These are phyloP conservation scores for Serendipita sp. DNA, from an alignment of 768 basidiomycete species.

Conservation along the genomic window DNA sequence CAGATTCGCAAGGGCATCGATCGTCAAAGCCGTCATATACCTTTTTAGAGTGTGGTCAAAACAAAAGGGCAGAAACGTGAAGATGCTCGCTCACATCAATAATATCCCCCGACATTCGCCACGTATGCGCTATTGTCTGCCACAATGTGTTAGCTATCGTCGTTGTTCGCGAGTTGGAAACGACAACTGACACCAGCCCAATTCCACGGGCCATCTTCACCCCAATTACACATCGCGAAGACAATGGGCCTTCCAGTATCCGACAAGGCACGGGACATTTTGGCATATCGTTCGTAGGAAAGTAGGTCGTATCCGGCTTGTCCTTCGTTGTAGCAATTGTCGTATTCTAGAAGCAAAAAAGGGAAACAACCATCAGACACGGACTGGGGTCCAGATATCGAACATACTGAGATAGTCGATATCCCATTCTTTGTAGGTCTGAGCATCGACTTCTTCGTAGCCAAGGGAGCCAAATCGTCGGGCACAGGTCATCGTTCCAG, in stretches of 20 bases:
- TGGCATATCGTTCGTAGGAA: constrained; percentile 28
- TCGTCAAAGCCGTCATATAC: constrained; percentile 23
- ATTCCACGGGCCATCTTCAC: constrained; percentile 32
- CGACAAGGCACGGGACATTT: constrained; percentile 33
- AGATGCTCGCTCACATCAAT: constrained; percentile 20
- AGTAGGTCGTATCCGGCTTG: constrained; percentile 29
- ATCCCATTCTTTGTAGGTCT: constrained; percentile 34
- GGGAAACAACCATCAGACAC: neutral
- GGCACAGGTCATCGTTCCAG: constrained; percentile 20
- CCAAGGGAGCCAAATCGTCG: constrained; percentile 28
- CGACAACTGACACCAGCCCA: constrained; percentile 18
- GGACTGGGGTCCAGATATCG: neutral
- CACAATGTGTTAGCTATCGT: neutral
- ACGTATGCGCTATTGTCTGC: constrained; percentile 30
- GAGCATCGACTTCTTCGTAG: constrained; percentile 32
- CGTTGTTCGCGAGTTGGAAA: neutral
- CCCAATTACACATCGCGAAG: constrained; percentile 37
- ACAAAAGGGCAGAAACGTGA: constrained; percentile 20
- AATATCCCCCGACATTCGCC: constrained; percentile 38
- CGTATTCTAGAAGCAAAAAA: constrained; percentile 21
- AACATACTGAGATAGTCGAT: constrained; percentile 30
- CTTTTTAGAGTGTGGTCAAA: constrained; percentile 12
- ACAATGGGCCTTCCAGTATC: constrained; percentile 32
- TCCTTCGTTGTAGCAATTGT: constrained; percentile 35
- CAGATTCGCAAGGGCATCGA: constrained; percentile 23